Evolutionary conservation across 331 rosid species (phyloP), one percentile per base, ranked within the genome.

Genomic region (Quercus phellos): DNA sequence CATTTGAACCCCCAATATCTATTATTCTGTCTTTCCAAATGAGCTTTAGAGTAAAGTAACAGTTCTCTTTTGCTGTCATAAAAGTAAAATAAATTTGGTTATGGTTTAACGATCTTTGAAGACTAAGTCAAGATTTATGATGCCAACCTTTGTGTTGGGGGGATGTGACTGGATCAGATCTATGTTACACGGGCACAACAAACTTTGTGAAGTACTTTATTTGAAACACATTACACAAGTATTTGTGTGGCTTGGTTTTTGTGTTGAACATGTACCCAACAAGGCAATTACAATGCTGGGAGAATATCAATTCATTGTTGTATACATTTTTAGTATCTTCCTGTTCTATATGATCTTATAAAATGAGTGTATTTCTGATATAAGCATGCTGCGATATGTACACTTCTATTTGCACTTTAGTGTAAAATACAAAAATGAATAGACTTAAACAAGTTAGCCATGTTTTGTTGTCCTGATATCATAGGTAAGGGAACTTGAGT

Each of bases 91-190:
- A 27, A 61, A 61, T 27, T 61, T 61, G 68, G n/a, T 56, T 56
- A 19, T 4, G 0, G 12, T 27, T 60, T 61, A 61, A 46, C 75
- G 59, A 76, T 77, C 72, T 19, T 63, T 24, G 74, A 73, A 73
- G 64, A 59, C 68, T 50, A 38, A 38, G 21, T 21, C 18, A 43
- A 53, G 74, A 82, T 11, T 55, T 64, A 21, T 32, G 68, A 61
- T 64, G 54, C 24, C 55, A 42, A 50, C 72, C 75, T 71, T 50
- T 51, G 21, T 75, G 55, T 22, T 55, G 76, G 68, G 69, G 12
- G 76, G 59, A 19, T 29, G 26, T 83, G 67, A 24, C 55, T 54
- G 51, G 19, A 27, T 61, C 30, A 24, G 7, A 22, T 35, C 5
- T 29, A 3, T 12, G 2, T 32, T 59, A 46, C 55, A 54, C 6